These are phyloP conservation scores for Lophiotrema nucula DNA, from an alignment of 495 filamentous ascomycete species.

Conservation along the genomic window DNA sequence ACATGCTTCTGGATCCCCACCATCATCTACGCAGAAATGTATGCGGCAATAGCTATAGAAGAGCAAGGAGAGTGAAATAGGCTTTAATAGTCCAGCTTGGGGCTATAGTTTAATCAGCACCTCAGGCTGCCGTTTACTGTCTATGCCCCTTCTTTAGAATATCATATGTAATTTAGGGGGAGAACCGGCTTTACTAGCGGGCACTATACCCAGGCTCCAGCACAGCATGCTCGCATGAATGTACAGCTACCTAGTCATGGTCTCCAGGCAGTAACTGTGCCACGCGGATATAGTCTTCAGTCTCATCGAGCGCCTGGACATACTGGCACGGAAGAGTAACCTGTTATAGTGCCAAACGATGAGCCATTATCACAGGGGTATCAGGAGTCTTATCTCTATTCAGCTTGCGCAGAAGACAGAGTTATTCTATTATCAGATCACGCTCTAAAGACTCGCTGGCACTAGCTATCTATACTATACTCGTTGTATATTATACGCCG, in stretches of 20 bases:
- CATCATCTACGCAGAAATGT: conserved; percentile 18
- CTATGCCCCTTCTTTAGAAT: conserved; percentile 18
- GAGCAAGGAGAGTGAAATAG: conserved; percentile 15
- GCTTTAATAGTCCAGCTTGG: conserved; percentile 7
- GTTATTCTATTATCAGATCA: conserved; percentile 25
- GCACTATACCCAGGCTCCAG: conserved; percentile 14
- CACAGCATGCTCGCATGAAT: conserved; percentile 19
- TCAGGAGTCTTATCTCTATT: conserved; percentile 18
- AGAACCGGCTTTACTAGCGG: conserved; percentile 15
- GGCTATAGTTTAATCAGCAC: conserved; percentile 12
- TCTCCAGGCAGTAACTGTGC: conserved; percentile 18
- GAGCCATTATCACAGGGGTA: conserved; percentile 19
- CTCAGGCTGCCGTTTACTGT: conserved; percentile 5
- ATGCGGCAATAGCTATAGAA: conserved; percentile 8
- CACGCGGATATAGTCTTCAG: conserved; percentile 15
- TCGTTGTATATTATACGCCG: conserved; percentile 17
- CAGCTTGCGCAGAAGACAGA: conserved; percentile 22
- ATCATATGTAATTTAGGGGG: conserved; percentile 8
- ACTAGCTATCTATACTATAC: conserved; percentile 21
- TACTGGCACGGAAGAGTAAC: conserved; percentile 11
- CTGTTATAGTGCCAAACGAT: conserved; percentile 17
- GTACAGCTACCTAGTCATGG: conserved; percentile 18
- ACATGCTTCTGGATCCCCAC: conserved; percentile 11
- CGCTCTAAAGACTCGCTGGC: conserved; percentile 15
- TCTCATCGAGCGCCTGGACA: conserved; percentile 14